Base-by-base conservation (phyloP, 768 basidiomycete genomes). In the Rhodotorula kratochvilovae region DNA sequence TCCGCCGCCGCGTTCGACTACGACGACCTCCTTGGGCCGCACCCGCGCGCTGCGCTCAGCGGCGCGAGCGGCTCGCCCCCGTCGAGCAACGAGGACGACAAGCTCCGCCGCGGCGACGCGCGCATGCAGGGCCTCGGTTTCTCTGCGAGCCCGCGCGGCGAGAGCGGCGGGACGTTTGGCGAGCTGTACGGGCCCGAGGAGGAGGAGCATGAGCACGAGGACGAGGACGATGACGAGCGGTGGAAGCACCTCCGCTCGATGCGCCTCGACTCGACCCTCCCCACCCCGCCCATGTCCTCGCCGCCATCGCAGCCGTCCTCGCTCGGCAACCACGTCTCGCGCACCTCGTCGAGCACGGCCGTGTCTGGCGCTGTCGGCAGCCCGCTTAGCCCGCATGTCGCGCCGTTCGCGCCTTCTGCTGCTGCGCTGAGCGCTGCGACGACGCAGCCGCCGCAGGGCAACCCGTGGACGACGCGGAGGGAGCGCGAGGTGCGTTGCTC, bases 351-450 rank as follows among this genome's bases (percentile, higher is more conserved):
- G n/a, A n/a, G n/a, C n/a, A n/a, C n/a, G 27, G 16, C n/a, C 48
- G 12, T 23, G 25, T 27, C 23, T 29, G 54, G 36, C 25, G 19
- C 46, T 36, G 43, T 67, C 29, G 70, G 57, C 27, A 77, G 72
- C 43, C 75, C 76, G 5, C 68, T 78, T 12, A 77, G 76, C 51
- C 78, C 78, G 27, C 66, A 57, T 25, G 78, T 78, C 1, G 66
- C 77, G 51, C 78, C 78, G 12, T 78, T 78, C 66, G 73, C 71
- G 55, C 78, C 78, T 2, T 51, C 43, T 35, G 56, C 19, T 0
- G 15, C 51, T 27, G n/a, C 51, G 5, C n/a, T 13, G 27, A 11
- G 3, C n/a, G 48, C 27, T 2, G 27, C 48, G 15, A 25, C 50
- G n/a, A 50, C n/a, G 51, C 13, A 23, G 25, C 25, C 23, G 5